Base-by-base conservation (phyloP, 139 green algal genomes). In the Micractinium sp. region DNA sequence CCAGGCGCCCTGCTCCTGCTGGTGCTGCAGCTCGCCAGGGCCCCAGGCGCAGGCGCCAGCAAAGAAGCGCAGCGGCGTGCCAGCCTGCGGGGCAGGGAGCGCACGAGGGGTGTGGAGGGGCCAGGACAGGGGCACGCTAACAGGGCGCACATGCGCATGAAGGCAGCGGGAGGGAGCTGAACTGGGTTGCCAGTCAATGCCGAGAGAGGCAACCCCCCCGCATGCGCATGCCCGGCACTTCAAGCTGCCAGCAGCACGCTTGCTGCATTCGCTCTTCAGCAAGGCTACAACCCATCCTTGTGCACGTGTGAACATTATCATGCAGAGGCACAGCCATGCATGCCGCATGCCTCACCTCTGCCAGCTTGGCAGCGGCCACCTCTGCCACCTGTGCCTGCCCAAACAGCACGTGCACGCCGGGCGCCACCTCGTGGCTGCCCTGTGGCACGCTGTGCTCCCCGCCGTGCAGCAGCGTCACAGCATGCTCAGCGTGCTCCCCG, bases 21-120 rank as follows among this genome's bases (percentile, higher is more conserved):
- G 90, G 23, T 35, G 61, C 76, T 94, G 66, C 89, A 96, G 90
- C 92, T 95, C 67, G 20, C 91, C 92, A 0, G 89, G 87, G 12
- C 87, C 87, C 94, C 94, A 96, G 39, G 91, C 84, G 27, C 91
- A 67, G 22, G 82, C 89, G 2, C 94, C 94, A 18, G 88, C 75
- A 53, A 96, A 96, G 89, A 96, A 97, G 35, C 94, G 92, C 90
- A 96, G 96, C 74, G 74, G 74, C n/a, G 74, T 38, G 83, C 93
- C 89, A 23, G 29, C 25, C 81, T 60, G 92, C 93, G 22, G 81
- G 87, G 63, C 36, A 61, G 73, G 93, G 85, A 0, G 90, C 9
- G 47, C 47, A 9, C 66, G 27, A 33, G 71, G 7, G 20, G 29
- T 19, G 22, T 71, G n/a, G n/a, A n/a, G n/a, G n/a, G n/a, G n/a